Base-by-base conservation (phyloP, 2,329 filamentous ascomycete species). In the Verticillium alfalfae region DNA sequence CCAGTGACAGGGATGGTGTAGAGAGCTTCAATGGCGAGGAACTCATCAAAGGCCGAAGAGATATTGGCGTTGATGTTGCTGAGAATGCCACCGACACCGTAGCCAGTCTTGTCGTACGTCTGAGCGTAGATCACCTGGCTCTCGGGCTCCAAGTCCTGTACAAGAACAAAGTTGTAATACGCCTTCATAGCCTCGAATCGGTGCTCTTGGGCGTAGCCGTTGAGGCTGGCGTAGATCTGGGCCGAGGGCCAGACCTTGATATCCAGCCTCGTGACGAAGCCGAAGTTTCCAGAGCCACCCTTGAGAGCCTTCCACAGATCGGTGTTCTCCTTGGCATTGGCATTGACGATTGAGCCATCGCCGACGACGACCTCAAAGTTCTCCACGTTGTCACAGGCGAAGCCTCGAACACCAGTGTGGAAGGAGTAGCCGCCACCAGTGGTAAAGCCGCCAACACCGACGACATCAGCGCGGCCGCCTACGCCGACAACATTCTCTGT, bases 251-350 rank as follows among this genome's bases (percentile, higher is more conserved):
- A 58, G 57, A 58, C 57, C 57, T 58, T 41, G 57, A 49, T 61
- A 54, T 73, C 70, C 7, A 70, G 59, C 12, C 67, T 64, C 15
- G 76, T 72, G 18, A 74, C 69, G 59, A 76, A 70, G n/a, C 78
- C 79, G 55, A 80, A 75, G 67, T 82, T 83, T 54, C 73, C 76
- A 4, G 74, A 73, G n/a, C 81, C 80, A 7, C 80, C 81, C 60
- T 79, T 77, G 1, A 81, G 70, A 0, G 79, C 79, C 60, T 73
- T 75, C 68, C 72, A 82, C 1, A 83, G 72, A 45, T 81, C 78
- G 0, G 67, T 12, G 59, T 81, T 73, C 8, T 72, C 61, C 0
- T 69, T 56, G 0, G 65, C 65, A 57, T 75, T 80, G 15, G 75
- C 79, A 6, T 77, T 75, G 34, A 81, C 68, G 18, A 82, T 72